A percentile compares a stretch with the other conserved stretches of the same genome.
These are phyloP conservation scores for Rosa persica DNA, from an alignment of 306 rosid genomes.

Conservation along the genomic window DNA sequence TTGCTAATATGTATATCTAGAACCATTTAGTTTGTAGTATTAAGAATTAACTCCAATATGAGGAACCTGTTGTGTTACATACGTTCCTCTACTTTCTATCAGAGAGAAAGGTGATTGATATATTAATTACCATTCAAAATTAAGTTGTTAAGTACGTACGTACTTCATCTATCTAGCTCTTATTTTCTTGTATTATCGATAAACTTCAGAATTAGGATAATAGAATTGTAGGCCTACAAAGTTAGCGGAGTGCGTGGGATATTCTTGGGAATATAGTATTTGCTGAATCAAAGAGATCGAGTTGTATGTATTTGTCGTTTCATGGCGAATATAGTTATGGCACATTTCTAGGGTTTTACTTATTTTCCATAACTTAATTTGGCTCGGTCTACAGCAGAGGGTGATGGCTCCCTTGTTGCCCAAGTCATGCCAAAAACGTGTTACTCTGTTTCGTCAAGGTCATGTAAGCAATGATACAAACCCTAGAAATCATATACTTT, in stretches of 20 bases:
- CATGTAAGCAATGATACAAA: conserved; percentile 10
- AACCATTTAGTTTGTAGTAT: neutral
- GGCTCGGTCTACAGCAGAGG: neutral
- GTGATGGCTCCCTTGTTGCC: conserved; percentile 2
- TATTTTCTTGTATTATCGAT: neutral
- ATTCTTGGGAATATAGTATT: neutral
- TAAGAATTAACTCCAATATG: neutral
- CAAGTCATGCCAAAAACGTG: neutral
- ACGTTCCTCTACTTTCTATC: neutral
- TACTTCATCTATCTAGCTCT: neutral
- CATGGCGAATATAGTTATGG: neutral
- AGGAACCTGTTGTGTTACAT: neutral
- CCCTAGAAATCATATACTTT: neutral
- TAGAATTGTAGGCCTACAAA: neutral
- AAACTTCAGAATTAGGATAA: neutral
- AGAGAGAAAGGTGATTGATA: neutral
- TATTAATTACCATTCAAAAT: neutral
- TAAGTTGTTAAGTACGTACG: neutral
- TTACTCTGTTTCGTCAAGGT: neutral
- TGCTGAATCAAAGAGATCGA: conserved; percentile 5
- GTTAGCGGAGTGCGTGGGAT: conserved; percentile 4
- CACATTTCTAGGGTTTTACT: neutral
- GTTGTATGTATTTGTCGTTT: neutral
- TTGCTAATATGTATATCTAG: neutral
- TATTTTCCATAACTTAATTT: neutral